Base-by-base conservation (phyloP, 208 protist species). In the Tetramitus jugosus region DNA sequence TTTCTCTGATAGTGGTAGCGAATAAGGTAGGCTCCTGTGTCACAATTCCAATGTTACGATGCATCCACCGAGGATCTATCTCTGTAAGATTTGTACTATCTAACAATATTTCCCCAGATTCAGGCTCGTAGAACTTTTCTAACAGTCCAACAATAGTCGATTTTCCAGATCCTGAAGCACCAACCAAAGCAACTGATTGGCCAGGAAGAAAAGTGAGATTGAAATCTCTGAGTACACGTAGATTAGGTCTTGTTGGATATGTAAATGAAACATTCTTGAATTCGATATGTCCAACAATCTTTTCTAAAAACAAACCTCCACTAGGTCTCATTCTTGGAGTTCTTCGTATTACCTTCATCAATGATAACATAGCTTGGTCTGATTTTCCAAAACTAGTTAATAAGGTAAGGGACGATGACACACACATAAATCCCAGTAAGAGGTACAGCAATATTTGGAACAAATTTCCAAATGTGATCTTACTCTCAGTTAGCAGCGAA, bases 11-110 rank as follows among this genome's bases (percentile, higher is more conserved):
- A 17, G 39, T 69, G 31, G 17, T 31, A 31, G 64, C n/a, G n/a
- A n/a, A n/a, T n/a, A n/a, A n/a, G n/a, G n/a, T n/a, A n/a, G n/a
- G n/a, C n/a, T n/a, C n/a, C n/a, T n/a, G n/a, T n/a, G n/a, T n/a
- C n/a, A n/a, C n/a, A n/a, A n/a, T n/a, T n/a, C n/a, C n/a, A n/a
- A 93, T 88, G 64, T 85, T 84, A 60, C 81, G 39, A 40, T 88
- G 81, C 84, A 87, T 91, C 53, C 53, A 60, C 4, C 14, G 6
- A 31, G 53, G 53, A 60, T 60, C 53, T 33, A 60, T 60, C 14
- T 60, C 53, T 60, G 53, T 26, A 29, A 60, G 6, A 3, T 60
- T 23, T 3, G 17, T 60, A 26, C 53, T n/a, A 60, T 60, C 53
- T 3, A 60, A 31, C 4, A 60, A 26, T 33, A 60, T 23, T 29